phyloP scores from a whole-genome alignment of 2,329 filamentous ascomycete species.

The Aspergillus fijiensis region DNA sequence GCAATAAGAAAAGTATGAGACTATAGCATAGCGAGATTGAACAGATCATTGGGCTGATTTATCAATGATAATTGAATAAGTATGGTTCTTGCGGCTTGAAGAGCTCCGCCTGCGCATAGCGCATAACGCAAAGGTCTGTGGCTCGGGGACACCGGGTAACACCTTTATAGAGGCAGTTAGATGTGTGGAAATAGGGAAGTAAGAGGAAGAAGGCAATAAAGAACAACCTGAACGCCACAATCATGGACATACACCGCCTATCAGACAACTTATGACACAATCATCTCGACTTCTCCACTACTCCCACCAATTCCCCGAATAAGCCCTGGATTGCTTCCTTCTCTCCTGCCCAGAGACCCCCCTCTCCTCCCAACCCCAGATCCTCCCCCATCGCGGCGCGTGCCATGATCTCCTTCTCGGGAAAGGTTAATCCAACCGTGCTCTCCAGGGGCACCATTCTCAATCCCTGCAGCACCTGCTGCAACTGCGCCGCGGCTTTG shows the following conservation, averaged over 20 bases:
- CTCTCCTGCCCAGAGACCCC: constrained; percentile 6
- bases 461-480: constrained; percentile 35
- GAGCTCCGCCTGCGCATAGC: too few species aligned
- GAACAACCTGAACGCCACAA: neutral
- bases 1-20: neutral
- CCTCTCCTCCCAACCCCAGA: constrained; percentile 13
- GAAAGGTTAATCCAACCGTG: constrained; percentile 32
- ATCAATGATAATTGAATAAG: neutral
- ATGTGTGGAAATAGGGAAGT: too few species aligned
- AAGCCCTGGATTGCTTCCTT: constrained; percentile 5
- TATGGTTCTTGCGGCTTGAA: neutral
- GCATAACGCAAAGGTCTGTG: too few species aligned
- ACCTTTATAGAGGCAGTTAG: too few species aligned
- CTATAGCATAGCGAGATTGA: neutral
- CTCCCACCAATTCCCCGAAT: constrained; percentile 6
- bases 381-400: constrained; percentile 27
- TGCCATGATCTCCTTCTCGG: constrained; percentile 22
- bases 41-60: neutral
- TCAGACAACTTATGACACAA: neutral
- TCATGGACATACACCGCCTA: neutral
- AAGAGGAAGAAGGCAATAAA: too few species aligned
- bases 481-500: constrained; percentile 39
- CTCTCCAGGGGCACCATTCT: constrained; percentile 35
- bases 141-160: too few species aligned
- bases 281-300: neutral